These are phyloP conservation scores for Xylaria scruposa DNA, from an alignment of 495 filamentous ascomycete genomes.

Conservation along the genomic window DNA sequence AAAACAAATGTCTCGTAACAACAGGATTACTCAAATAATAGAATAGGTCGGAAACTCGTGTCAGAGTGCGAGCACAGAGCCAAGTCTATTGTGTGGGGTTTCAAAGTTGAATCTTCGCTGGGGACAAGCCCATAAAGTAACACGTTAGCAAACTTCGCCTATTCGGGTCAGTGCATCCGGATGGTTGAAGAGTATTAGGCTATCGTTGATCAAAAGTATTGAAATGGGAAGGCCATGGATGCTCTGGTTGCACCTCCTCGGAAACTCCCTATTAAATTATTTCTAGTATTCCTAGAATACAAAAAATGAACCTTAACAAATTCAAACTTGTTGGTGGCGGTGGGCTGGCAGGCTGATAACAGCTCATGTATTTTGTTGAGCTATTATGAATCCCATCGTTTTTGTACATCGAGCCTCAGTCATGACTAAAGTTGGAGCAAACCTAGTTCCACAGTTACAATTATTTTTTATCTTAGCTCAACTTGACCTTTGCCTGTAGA, in stretches of 20 bases:
- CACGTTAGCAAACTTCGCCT: neutral
- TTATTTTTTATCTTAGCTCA: constrained; percentile 55
- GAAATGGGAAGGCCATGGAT: neutral
- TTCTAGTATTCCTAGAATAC: neutral
- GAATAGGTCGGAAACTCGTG: neutral
- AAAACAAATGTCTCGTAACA: neutral
- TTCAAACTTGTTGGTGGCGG: constrained; percentile 62
- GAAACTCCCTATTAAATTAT: neutral
- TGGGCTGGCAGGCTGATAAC: constrained; percentile 56
- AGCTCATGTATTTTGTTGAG: constrained; percentile 49
- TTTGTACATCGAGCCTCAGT: constrained; percentile 51
- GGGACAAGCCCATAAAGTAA: neutral
- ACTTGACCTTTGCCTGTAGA: constrained; percentile 34
- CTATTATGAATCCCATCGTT: constrained; percentile 57
- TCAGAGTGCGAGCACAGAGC: neutral
- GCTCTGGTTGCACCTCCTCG: too few species aligned
- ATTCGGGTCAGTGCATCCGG: neutral
- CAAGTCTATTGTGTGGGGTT: neutral
- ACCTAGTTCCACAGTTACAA: constrained; percentile 45
- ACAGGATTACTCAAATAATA: neutral
- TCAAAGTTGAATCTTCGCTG: neutral
- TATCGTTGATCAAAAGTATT: neutral
- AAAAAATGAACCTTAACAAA: neutral
- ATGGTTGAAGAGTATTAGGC: neutral
- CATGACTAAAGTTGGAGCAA: constrained; percentile 49